These are phyloP conservation scores for Cryptococcus hybrid DNA, from an alignment of 1,284 basidiomycete genomes.

Conservation along the genomic window DNA sequence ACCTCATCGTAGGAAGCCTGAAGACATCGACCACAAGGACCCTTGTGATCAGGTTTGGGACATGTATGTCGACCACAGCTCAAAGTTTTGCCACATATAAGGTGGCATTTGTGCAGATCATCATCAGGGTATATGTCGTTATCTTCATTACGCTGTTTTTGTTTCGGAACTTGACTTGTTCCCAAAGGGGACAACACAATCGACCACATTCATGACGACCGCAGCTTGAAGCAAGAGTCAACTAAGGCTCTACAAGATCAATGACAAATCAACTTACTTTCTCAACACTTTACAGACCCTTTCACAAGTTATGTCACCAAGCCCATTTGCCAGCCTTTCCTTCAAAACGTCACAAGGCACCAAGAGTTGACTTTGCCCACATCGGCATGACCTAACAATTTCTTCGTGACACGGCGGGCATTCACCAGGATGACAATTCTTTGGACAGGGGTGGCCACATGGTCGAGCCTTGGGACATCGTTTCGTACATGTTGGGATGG, in stretches of 20 bases:
- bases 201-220: slow-evolving; percentile 79
- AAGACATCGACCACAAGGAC: slow-evolving; percentile 74
- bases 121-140: slow-evolving; percentile 49
- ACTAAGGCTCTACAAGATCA: neutral
- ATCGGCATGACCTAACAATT: slow-evolving; percentile 72
- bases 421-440: slow-evolving; percentile 54
- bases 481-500: slow-evolving; percentile 73
- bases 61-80: slow-evolving; percentile 73
- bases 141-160: slow-evolving; percentile 16
- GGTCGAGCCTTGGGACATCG: slow-evolving; percentile 65
- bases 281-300: slow-evolving; percentile 65
- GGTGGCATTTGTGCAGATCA: slow-evolving; percentile 70
- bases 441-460: slow-evolving; percentile 67
- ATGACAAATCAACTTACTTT: slow-evolving; percentile 55
- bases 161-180: slow-evolving; percentile 61
- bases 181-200: slow-evolving; percentile 80
- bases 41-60: slow-evolving; percentile 74
- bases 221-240: slow-evolving; percentile 51
- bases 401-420: slow-evolving; percentile 73
- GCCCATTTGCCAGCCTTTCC: slow-evolving; percentile 37
- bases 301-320: slow-evolving; percentile 69
- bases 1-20: slow-evolving; percentile 87
- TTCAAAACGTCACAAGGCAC: slow-evolving; percentile 50
- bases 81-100: slow-evolving; percentile 70
- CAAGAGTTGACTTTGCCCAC: slow-evolving; percentile 66